Conservation (phyloP, 2,329 filamentous ascomycete species). For the Blastomyces gilchristii region DNA sequence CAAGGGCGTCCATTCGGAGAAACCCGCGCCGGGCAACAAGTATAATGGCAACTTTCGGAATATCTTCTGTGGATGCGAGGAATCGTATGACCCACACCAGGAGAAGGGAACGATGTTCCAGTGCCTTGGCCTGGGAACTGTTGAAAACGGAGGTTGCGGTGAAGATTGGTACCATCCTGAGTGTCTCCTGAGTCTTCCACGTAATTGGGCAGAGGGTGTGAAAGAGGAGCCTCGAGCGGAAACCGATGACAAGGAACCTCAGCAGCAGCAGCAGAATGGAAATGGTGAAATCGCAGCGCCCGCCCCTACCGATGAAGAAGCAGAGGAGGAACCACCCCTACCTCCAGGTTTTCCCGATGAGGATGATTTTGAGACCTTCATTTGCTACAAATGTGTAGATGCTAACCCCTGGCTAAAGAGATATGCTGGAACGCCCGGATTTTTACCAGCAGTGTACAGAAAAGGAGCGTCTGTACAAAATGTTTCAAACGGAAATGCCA, state of each 20-base stretch:
- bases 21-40: conserved; percentile 58
- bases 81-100: conserved; percentile 76
- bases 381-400: conserved; percentile 90
- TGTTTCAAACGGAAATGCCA: neutral
- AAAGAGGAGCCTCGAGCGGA: conserved; percentile 12
- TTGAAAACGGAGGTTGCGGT: conserved; percentile 77
- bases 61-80: conserved; percentile 77
- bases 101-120: conserved; percentile 99
- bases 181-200: conserved; percentile 71
- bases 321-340: conserved; percentile 51
- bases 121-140: conserved; percentile 72
- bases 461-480: conserved; percentile 20
- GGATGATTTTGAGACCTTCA: conserved; percentile 77
- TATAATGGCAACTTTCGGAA: conserved; percentile 97
- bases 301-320: conserved; percentile 29
- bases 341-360: conserved; percentile 82
- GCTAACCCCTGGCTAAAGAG: conserved; percentile 83
- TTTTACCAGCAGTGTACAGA: conserved; percentile 61
- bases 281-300: conserved; percentile 16
- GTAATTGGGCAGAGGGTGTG: conserved; percentile 46
- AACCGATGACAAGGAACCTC: conserved; percentile 16
- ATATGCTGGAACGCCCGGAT: conserved; percentile 71
- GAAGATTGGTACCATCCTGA: conserved; percentile 98
- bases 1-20: conserved; percentile 71
- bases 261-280: conserved; percentile 19